phyloP scores from a whole-genome alignment of 176 grass and related monocot species.

The Cocos nucifera region DNA sequence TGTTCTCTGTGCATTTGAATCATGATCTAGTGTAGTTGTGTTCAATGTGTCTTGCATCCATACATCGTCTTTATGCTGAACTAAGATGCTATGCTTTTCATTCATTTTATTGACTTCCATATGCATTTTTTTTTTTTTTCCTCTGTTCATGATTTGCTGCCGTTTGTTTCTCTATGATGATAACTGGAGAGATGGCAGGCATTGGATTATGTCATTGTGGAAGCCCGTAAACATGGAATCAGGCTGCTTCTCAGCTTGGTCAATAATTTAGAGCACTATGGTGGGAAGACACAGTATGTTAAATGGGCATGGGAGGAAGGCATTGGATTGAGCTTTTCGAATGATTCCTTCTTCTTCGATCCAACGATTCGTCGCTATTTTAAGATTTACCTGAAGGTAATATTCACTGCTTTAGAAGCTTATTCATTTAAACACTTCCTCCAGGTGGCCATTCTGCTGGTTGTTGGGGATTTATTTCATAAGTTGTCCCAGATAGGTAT shows the following conservation, averaged over 20 bases:
- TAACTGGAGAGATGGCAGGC: slow-evolving; percentile 27
- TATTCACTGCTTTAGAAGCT: not conserved
- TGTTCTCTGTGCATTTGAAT: no score
- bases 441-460: no score
- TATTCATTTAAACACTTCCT: no score
- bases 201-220: slow-evolving; percentile 67
- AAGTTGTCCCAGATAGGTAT: no score
- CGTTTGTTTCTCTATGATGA: not conserved
- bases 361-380: slow-evolving; percentile 15
- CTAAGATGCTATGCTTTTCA: no score
- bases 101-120: no score
- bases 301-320: slow-evolving; percentile 26
- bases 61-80: no score
- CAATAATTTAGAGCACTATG: slow-evolving; percentile 14
- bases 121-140: no score
- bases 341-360: slow-evolving; percentile 31
- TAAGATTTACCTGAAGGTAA: slow-evolving; percentile 23
- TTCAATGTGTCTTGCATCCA: no score
- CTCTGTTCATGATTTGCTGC: no score
- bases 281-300: slow-evolving; percentile 24
- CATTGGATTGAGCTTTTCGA: slow-evolving; percentile 18
- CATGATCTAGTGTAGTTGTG: no score
- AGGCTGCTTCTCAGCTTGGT: slow-evolving; percentile 52
- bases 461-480: no score
- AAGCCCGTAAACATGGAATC: slow-evolving; percentile 57